phyloP scores from a whole-genome alignment of 179 eudicot species.

The Carnegiea gigantea region DNA sequence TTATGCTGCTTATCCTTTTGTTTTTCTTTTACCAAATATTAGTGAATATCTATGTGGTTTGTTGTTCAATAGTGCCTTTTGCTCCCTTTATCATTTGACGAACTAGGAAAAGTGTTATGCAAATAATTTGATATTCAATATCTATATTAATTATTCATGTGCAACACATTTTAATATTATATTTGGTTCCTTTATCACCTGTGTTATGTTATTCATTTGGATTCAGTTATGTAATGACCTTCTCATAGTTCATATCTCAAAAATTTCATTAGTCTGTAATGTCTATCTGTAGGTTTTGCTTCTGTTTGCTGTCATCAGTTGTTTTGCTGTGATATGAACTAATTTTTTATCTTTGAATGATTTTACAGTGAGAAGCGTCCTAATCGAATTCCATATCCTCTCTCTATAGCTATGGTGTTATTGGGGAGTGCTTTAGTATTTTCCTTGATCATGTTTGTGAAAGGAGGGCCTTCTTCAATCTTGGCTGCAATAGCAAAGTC shows the following conservation, averaged over 20 bases:
- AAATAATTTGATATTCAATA: background rate
- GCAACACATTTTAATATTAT: no score
- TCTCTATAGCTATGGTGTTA: slow-evolving; percentile 80
- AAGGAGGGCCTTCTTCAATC: slow-evolving; percentile 75
- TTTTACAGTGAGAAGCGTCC: slow-evolving; percentile 71
- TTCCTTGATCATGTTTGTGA: slow-evolving; percentile 63
- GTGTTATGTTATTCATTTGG: background rate
- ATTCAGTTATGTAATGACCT: background rate
- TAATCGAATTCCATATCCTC: slow-evolving; percentile 65
- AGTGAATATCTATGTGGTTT: background rate
- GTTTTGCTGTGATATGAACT: slow-evolving; percentile 23
- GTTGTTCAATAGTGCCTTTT: background rate
- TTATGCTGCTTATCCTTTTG: background rate
- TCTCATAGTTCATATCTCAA: background rate
- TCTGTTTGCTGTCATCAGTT: slow-evolving; percentile 6
- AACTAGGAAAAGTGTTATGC: background rate
- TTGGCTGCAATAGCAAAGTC: slow-evolving; percentile 87
- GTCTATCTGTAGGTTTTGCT: background rate
- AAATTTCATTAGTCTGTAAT: background rate
- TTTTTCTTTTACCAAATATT: background rate
- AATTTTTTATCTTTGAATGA: slow-evolving; percentile 34
- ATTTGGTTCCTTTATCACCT: background rate
- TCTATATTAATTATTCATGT: no score
- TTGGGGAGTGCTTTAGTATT: slow-evolving; percentile 67
- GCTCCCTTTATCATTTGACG: background rate